phyloP scores from a whole-genome alignment of 202 grass and related monocot genomes.

The Musa balbisiana region DNA sequence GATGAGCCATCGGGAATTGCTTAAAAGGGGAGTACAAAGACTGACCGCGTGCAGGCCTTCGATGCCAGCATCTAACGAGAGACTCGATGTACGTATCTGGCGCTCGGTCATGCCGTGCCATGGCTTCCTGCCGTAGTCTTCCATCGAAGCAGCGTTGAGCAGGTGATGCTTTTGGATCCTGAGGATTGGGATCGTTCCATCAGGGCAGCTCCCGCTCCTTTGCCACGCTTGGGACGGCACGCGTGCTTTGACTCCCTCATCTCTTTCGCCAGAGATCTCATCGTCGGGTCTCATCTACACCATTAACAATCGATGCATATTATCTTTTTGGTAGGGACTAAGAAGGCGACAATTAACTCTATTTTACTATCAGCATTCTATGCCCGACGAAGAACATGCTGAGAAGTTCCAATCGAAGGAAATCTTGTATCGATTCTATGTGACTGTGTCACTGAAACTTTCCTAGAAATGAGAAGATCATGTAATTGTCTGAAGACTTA shows the following conservation, averaged over 20 bases:
- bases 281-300: conserved; percentile 27
- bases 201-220: conserved; percentile 4
- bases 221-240: not conserved
- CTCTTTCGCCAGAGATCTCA: not conserved
- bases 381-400: no score
- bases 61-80: not conserved
- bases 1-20: no score
- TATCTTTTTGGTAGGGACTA: no score
- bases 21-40: not conserved
- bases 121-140: conserved; percentile 25
- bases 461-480: no score
- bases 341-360: no score
- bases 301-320: not conserved
- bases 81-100: not conserved
- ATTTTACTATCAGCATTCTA: no score
- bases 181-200: conserved; percentile 1
- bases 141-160: conserved; percentile 20
- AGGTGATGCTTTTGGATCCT: conserved; percentile 12
- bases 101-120: conserved; percentile 17
- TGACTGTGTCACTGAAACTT: no score
- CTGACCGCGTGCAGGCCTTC: not conserved
- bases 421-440: no score
- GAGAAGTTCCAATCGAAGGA: no score
- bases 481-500: no score
- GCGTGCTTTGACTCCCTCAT: no score